phyloP scores from a whole-genome alignment of 2,329 filamentous ascomycete species.

The Rutstroemia sp. region DNA sequence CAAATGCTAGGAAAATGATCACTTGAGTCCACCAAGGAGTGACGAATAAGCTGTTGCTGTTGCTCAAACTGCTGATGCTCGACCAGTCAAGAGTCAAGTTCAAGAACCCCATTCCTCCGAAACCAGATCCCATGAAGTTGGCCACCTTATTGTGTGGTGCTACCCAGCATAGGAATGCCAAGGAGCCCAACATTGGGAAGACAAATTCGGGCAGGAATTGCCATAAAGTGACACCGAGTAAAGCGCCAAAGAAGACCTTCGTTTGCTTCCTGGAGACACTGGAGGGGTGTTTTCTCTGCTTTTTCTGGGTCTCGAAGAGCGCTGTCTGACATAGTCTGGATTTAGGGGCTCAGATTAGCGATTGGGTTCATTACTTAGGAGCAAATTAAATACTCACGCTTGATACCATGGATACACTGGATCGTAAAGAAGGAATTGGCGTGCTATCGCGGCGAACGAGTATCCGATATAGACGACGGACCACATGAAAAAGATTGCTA shows the following conservation, averaged over 20 bases:
- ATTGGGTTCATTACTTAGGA: too few species aligned
- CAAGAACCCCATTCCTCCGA: slow-evolving; percentile 55
- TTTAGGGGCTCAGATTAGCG: not conserved
- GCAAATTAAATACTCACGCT: slow-evolving; percentile 5
- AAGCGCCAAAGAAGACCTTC: slow-evolving; percentile 46
- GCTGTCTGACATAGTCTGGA: slow-evolving; percentile 43
- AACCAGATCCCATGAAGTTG: slow-evolving; percentile 53
- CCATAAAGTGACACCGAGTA: slow-evolving; percentile 49
- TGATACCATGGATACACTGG: slow-evolving; percentile 45
- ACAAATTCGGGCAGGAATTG: slow-evolving; percentile 55
- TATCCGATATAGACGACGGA: slow-evolving; percentile 52
- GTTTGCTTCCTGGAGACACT: slow-evolving; percentile 45
- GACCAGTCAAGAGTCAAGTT: slow-evolving; percentile 56
- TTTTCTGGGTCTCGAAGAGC: slow-evolving; percentile 49
- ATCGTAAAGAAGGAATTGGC: slow-evolving; percentile 51
- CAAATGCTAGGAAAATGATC: slow-evolving; percentile 47
- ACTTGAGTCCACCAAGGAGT: slow-evolving; percentile 54
- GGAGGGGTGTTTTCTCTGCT: slow-evolving; percentile 43
- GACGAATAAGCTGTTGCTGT: slow-evolving; percentile 42
- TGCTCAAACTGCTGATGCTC: slow-evolving; percentile 41
- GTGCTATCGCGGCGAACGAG: slow-evolving; percentile 49
- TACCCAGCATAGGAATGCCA: slow-evolving; percentile 58
- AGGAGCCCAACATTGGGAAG: slow-evolving; percentile 51
- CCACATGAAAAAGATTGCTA: slow-evolving; percentile 54
- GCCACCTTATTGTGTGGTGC: slow-evolving; percentile 48